Evolutionary conservation across 2,329 filamentous ascomycete species (phyloP).

Genomic region (Thelonectria discophora): DNA sequence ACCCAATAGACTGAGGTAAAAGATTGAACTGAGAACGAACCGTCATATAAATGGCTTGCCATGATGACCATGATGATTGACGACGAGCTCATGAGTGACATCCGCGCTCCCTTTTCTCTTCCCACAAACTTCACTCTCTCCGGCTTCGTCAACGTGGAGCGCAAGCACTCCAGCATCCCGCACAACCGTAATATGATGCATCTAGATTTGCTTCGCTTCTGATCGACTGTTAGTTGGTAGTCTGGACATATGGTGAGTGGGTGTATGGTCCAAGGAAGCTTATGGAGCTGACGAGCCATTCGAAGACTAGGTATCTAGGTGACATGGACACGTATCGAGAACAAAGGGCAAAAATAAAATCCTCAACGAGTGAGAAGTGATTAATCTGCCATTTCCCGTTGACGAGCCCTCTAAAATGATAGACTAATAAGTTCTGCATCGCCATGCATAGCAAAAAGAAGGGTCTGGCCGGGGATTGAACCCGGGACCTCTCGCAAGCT

Average conservation of each 20-base stretch:
- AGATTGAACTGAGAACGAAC: neutral
- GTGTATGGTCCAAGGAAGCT: constrained; percentile 2
- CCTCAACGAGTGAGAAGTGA: too few relatives aligned
- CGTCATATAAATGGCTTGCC: constrained; percentile 2
- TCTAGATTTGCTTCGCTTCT: neutral
- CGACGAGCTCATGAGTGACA: constrained; percentile 11
- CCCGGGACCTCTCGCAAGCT: constrained; percentile 56
- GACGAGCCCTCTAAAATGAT: neutral
- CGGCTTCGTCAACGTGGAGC: constrained; percentile 19
- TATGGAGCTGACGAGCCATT: neutral
- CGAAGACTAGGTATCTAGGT: neutral
- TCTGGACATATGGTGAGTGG: neutral
- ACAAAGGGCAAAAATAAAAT: too few relatives aligned
- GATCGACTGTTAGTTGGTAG: neutral
- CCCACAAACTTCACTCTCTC: neutral
- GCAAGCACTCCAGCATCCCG: constrained; percentile 22
- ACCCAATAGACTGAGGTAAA: neutral
- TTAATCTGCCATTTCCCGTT: too few relatives aligned
- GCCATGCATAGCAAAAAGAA: too few relatives aligned
- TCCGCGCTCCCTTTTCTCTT: neutral
- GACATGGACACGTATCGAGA: too few relatives aligned
- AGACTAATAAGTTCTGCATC: too few relatives aligned
- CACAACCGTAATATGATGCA: constrained; percentile 4
- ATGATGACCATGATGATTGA: constrained; percentile 24
- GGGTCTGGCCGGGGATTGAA: constrained; percentile 58